phyloP scores from a whole-genome alignment of 257 asterid species.

The Ligustrum vulgare region DNA sequence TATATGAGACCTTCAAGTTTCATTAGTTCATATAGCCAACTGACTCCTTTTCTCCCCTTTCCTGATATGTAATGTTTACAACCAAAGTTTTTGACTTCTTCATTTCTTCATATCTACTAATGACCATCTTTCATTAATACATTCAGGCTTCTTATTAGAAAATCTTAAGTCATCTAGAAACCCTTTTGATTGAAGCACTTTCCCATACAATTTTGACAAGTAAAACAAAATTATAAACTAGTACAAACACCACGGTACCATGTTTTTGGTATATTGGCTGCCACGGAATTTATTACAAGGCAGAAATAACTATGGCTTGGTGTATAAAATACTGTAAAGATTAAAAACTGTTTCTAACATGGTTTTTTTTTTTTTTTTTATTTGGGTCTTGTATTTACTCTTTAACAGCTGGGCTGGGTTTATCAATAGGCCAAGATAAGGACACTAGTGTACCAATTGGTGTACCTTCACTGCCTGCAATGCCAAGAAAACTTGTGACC shows the following conservation, averaged over 20 bases:
- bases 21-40: not conserved
- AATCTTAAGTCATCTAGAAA: not conserved
- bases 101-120: not conserved
- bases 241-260: not conserved
- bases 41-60: not conserved
- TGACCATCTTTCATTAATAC: not conserved
- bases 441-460: conserved; percentile 51
- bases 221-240: not conserved
- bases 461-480: conserved; percentile 56
- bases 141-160: not conserved
- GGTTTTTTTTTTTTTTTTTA: not conserved
- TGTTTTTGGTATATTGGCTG: not conserved
- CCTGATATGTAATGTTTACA: not conserved
- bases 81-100: not conserved
- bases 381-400: conserved; percentile 13
- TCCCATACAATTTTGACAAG: not conserved
- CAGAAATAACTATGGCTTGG: not conserved
- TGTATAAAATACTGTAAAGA: not conserved
- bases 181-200: not conserved
- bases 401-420: conserved; percentile 50
- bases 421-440: conserved; percentile 53
- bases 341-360: conserved; percentile 2
- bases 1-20: not conserved
- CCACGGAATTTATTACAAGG: not conserved
- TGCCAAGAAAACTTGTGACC: conserved; percentile 48